A percentile compares a stretch with the other conserved stretches of the same genome.
phyloP scores from a whole-genome alignment of 352 stramenopile genomes.

The Globisporangium acanthophoron region DNA sequence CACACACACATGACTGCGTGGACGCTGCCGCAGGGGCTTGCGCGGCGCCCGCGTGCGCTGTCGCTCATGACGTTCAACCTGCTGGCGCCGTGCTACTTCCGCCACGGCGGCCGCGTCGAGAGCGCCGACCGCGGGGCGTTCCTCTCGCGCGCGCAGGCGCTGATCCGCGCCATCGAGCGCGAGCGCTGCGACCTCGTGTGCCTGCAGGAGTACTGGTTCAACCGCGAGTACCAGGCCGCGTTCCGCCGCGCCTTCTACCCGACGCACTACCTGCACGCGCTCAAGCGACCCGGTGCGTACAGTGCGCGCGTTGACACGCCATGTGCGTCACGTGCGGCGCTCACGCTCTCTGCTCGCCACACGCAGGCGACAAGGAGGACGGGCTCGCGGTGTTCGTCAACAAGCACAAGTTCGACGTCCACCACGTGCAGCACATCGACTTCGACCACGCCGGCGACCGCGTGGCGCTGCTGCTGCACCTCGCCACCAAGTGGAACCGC shows the following conservation, averaged over 20 bases:
- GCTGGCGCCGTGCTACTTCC: conserved; percentile 85
- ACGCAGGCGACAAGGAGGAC: conserved; percentile 62
- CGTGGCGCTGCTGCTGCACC: conserved; percentile 77
- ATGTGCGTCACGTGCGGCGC: neutral
- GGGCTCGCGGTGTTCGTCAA: conserved; percentile 75
- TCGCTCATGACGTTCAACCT: conserved; percentile 88
- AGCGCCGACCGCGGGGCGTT: conserved; percentile 53
- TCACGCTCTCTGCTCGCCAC: neutral
- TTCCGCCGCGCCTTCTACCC: conserved; percentile 59
- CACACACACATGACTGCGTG: conserved; percentile 1
- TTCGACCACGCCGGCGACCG: conserved; percentile 72
- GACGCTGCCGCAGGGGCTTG: conserved; percentile 24
- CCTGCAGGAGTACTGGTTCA: conserved; percentile 85
- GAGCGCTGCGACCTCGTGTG: conserved; percentile 75
- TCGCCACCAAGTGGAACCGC: conserved; percentile 78
- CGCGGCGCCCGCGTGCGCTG: conserved; percentile 26
- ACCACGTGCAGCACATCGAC: conserved; percentile 71
- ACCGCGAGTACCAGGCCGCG: conserved; percentile 63
- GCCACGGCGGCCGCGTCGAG: conserved; percentile 68
- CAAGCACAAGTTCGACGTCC: conserved; percentile 71
- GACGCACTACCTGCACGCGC: conserved; percentile 66
- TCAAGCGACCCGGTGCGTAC: conserved; percentile 50
- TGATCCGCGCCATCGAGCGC: conserved; percentile 67
- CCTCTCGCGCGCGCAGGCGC: conserved; percentile 59
- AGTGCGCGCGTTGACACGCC: neutral